Evolutionary conservation across 495 filamentous ascomycete genomes (phyloP), one percentile per base, ranked within the genome.

Genomic region (Aspergillus ellipticus): DNA sequence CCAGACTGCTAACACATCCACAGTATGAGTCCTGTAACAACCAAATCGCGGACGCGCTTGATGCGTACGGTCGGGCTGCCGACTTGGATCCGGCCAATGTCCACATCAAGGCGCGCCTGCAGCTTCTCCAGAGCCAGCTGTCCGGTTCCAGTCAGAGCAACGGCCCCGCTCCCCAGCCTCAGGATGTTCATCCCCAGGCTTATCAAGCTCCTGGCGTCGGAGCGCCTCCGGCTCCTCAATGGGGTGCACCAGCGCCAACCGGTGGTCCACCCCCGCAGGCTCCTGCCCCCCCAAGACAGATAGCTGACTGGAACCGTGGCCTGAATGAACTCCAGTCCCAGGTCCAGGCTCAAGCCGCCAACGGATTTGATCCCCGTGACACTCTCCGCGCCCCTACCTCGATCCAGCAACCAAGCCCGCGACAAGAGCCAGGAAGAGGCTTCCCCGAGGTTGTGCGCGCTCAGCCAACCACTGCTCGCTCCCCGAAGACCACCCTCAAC

Each of bases 11-110:
- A 50, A 56, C 45, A 10, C 39, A 53, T 5, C 37, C 54, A 17
- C 52, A 43, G 89, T 98, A 98, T 62, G 95, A 98, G 69, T 96
- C 92, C 3, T 98, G 94, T 73, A 97, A 98, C 77, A 98, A 98
- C 69, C 94, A 98, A 74, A 96, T 95, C 53, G 88, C 86, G 46
- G 94, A 98, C 79, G 94, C 94, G 6, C 79, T 98, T 43, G 94
- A 98, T 66, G 94, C 94, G 2, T 98, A 98, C 64, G 88, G 92
- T 60, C 85, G 94, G 47, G 94, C 94, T 22, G 92, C 93, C 28
- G 94, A 98, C 61, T 82, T 98, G 52, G 94, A 98, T 66, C 92
- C 94, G 0, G 76, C 76, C 53, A 98, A 98, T 65, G 87, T 90
- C 3, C 93, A 97, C 66, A 97, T 98, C 77, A 98, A 98, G 66